phyloP scores from a whole-genome alignment of 192 early-diverging fungal species.

The Podila clonocystis region DNA sequence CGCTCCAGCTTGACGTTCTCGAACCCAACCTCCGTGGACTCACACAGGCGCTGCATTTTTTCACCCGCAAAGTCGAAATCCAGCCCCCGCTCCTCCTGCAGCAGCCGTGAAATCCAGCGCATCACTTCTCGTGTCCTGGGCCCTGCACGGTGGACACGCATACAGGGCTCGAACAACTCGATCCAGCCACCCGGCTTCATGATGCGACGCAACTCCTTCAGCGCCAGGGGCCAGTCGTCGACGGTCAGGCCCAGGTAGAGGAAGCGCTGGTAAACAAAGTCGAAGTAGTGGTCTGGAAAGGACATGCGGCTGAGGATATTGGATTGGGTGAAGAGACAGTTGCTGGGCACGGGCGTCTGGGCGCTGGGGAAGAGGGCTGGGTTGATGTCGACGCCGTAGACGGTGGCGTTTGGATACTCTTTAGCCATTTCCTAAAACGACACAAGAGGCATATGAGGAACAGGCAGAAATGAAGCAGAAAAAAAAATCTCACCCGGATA shows the following conservation, averaged over 20 bases:
- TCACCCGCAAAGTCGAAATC: slow-evolving; percentile 8
- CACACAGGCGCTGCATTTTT: not conserved
- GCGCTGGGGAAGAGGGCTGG: not conserved
- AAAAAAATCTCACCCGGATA: no score
- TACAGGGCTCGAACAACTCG: slow-evolving; percentile 19
- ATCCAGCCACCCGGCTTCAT: slow-evolving; percentile 24
- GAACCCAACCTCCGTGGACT: not conserved
- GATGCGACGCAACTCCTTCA: slow-evolving; percentile 13
- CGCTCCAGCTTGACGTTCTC: not conserved
- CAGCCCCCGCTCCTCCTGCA: slow-evolving; percentile 3
- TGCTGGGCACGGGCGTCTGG: not conserved
- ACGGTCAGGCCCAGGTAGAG: slow-evolving; percentile 11
- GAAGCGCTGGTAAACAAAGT: slow-evolving; percentile 28
- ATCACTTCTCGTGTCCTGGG: not conserved
- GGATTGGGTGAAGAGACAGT: slow-evolving; percentile 8
- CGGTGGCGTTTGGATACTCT: slow-evolving; percentile 2
- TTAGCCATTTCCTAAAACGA: slow-evolving; percentile 7
- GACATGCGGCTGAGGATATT: slow-evolving; percentile 26
- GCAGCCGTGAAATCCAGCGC: not conserved
- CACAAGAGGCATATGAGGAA: not conserved
- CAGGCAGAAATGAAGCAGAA: not conserved
- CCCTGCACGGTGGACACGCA: slow-evolving; percentile 3
- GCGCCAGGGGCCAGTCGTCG: slow-evolving; percentile 17
- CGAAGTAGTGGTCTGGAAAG: slow-evolving; percentile 32
- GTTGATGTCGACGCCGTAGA: slow-evolving; percentile 8